Percentiles rank a stretch among this genome's conserved stretches.
Evolutionary conservation across 2,329 filamentous ascomycete genomes (phyloP).

Genomic region (Stemphylium beticola): DNA sequence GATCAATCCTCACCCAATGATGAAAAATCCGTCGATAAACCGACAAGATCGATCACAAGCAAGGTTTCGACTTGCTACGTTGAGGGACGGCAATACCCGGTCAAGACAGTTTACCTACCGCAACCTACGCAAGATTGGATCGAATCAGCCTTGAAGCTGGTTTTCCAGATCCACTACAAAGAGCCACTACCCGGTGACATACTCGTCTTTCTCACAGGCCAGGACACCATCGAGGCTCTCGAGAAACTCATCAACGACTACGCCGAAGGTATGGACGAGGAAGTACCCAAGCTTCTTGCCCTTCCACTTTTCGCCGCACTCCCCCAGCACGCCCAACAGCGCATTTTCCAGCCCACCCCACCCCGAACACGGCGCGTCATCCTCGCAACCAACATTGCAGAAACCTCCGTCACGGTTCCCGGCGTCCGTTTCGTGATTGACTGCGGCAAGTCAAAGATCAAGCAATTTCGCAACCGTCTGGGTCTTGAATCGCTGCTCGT

Average conservation of each 20-base stretch:
- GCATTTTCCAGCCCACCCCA: constrained; percentile 78
- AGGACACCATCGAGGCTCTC: constrained; percentile 87
- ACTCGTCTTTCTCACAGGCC: constrained; percentile 87
- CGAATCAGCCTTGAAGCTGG: constrained; percentile 78
- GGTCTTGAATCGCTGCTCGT: constrained; percentile 90
- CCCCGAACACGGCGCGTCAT: constrained; percentile 86
- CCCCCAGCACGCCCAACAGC: constrained; percentile 83
- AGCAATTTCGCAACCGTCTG: constrained; percentile 83
- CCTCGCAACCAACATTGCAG: constrained; percentile 95
- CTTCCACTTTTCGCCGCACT: constrained; percentile 90
- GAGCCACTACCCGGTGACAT: constrained; percentile 95
- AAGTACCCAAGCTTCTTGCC: constrained; percentile 73
- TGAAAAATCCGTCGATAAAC: constrained; percentile 19
- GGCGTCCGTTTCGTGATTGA: constrained; percentile 93
- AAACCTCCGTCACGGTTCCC: constrained; percentile 94
- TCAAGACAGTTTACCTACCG: constrained; percentile 76
- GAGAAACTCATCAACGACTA: constrained; percentile 84
- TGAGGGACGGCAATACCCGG: constrained; percentile 85
- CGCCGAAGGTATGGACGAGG: constrained; percentile 71
- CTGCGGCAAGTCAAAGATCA: constrained; percentile 91
- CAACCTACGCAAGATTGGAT: constrained; percentile 80
- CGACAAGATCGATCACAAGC: not conserved
- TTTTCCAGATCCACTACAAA: constrained; percentile 85
- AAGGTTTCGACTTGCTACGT: constrained; percentile 66
- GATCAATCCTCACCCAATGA: constrained; percentile 5